phyloP scores from a whole-genome alignment of 2,329 filamentous ascomycete genomes.

The Aspergillus sp. region DNA sequence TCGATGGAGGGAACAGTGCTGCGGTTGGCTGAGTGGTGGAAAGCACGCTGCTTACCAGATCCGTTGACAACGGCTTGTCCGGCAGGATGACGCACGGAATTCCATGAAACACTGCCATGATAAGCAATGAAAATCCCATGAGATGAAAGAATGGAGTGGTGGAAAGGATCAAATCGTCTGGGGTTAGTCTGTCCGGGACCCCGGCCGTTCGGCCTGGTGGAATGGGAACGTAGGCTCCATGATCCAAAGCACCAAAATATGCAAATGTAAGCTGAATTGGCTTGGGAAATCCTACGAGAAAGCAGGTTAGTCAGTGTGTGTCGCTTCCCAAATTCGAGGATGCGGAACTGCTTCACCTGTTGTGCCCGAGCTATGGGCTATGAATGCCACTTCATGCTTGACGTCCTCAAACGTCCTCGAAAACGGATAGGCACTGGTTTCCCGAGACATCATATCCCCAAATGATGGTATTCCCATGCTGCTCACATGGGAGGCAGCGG shows the following conservation, averaged over 20 bases:
- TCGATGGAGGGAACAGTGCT: constrained; percentile 10
- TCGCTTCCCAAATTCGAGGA: no score
- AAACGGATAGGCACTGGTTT: constrained; percentile 6
- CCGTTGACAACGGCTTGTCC: constrained; percentile 15
- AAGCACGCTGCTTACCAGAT: constrained; percentile 7
- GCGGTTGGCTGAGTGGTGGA: constrained; percentile 7
- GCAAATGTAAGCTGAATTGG: constrained; percentile 14
- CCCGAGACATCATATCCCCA: neutral
- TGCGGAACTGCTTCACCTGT: constrained; percentile 15
- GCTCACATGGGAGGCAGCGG: constrained; percentile 2
- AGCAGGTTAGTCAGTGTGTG: neutral
- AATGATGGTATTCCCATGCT: constrained; percentile 3
- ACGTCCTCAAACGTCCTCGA: constrained; percentile 13
- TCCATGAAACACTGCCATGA: constrained; percentile 6
- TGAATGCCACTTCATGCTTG: constrained; percentile 16
- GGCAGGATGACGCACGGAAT: constrained; percentile 10
- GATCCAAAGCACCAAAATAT: constrained; percentile 8
- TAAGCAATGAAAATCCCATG: constrained; percentile 11
- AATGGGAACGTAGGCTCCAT: neutral
- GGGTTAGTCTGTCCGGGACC: constrained; percentile 1
- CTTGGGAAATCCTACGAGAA: constrained; percentile 11
- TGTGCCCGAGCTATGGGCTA: constrained; percentile 29
- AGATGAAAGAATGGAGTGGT: constrained; percentile 16
- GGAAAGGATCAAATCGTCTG: constrained; percentile 7
- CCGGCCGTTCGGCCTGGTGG: constrained; percentile 3